These are phyloP conservation scores for Candida odintsovae DNA, from an alignment of 805 yeast species.

Conservation along the genomic window DNA sequence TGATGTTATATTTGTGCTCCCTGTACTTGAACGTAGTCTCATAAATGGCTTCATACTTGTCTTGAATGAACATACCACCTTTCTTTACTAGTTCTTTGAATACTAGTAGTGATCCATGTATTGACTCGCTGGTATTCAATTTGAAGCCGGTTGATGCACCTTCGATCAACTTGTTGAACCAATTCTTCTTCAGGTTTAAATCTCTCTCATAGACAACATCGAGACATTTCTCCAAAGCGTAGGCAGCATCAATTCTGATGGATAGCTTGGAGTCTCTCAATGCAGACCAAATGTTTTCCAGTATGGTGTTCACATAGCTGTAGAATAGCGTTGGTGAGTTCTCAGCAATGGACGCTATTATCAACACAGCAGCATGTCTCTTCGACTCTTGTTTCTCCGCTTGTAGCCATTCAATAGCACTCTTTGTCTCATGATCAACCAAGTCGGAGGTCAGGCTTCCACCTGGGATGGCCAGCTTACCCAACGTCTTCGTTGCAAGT, in stretches of 20 bases:
- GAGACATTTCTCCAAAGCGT: slow-evolving; percentile 71
- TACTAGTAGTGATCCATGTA: slow-evolving; percentile 85
- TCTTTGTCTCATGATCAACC: slow-evolving; percentile 86
- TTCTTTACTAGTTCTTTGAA: slow-evolving; percentile 70
- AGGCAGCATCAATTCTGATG: slow-evolving; percentile 80
- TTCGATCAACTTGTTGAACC: slow-evolving; percentile 68
- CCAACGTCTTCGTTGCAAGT: slow-evolving; percentile 80
- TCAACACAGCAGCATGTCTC: slow-evolving; percentile 85
- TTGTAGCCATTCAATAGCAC: slow-evolving; percentile 87
- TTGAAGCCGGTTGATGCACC: slow-evolving; percentile 61
- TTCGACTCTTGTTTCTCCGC: slow-evolving; percentile 81
- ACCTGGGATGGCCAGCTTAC: slow-evolving; percentile 84
- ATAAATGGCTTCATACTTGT: slow-evolving; percentile 70
- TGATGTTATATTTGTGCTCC: slow-evolving; percentile 68
- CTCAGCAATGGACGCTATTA: slow-evolving; percentile 76
- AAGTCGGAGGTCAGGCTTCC: slow-evolving; percentile 87
- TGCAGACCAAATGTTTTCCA: slow-evolving; percentile 84
- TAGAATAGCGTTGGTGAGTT: slow-evolving; percentile 83
- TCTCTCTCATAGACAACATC: slow-evolving; percentile 79
- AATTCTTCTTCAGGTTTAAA: slow-evolving; percentile 55
- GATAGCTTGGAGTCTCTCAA: slow-evolving; percentile 70
- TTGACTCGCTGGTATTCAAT: slow-evolving; percentile 50
- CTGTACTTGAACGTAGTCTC: slow-evolving; percentile 68
- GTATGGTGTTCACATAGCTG: slow-evolving; percentile 68
- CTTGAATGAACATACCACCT: slow-evolving; percentile 66